Percentiles rank a stretch among this genome's conserved stretches.
Evolutionary conservation across 106 monocot genomes (phyloP).

Genomic region (Dactylorhiza incarnata): DNA sequence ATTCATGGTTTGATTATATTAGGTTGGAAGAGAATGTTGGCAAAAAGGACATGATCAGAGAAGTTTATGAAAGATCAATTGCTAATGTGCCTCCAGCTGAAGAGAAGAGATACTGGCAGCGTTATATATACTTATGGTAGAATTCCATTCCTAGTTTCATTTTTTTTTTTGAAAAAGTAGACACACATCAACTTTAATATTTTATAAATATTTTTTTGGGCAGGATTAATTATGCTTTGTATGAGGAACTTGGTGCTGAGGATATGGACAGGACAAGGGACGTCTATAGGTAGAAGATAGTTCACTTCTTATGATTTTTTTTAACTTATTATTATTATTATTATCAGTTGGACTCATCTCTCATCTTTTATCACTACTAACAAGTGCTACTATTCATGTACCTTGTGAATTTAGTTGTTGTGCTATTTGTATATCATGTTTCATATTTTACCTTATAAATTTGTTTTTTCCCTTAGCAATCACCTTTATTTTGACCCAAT

Average conservation of each 20-base stretch:
- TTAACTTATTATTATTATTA: not conserved
- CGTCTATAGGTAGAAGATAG: conserved; percentile 52
- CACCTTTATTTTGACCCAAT: too few species aligned
- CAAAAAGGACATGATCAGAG: conserved; percentile 58
- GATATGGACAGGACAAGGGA: conserved; percentile 76
- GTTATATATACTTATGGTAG: conserved; percentile 89
- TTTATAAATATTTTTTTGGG: not conserved
- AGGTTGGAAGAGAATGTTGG: conserved; percentile 83
- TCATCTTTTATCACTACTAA: not conserved
- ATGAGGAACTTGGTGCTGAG: conserved; percentile 77
- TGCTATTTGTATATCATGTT: not conserved
- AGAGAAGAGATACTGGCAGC: conserved; percentile 94
- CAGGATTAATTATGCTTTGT: conserved; percentile 91
- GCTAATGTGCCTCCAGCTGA: conserved; percentile 82
- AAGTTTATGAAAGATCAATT: conserved; percentile 88
- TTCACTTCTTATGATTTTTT: not conserved
- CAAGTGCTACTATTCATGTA: not conserved
- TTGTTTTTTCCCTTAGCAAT: not conserved
- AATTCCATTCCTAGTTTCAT: not conserved
- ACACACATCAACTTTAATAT: not conserved
- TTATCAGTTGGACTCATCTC: not conserved
- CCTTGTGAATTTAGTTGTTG: not conserved
- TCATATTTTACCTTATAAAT: not conserved
- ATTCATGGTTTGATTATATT: conserved; percentile 89
- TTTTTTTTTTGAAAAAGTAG: not conserved